Conservation (phyloP, 1,284 basidiomycete genomes). For the Apiotrichum laibachii region DNA sequence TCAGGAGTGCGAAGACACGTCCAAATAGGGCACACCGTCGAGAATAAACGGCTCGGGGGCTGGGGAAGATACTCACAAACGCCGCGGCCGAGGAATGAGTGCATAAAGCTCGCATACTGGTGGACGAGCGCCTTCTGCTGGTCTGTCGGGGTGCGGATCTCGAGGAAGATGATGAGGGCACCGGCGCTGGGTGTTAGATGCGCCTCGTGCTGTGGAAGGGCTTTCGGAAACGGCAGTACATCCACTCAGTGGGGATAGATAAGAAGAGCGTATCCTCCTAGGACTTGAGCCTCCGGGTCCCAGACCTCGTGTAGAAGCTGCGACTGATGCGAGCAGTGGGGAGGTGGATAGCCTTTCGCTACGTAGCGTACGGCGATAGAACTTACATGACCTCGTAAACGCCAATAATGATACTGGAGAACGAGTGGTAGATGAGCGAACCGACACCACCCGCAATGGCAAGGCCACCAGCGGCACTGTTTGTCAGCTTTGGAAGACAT, state of each 20-base stretch:
- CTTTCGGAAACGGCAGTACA: too few relatives aligned
- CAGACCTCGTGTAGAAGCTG: too few relatives aligned
- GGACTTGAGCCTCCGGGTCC: too few relatives aligned
- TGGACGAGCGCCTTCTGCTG: constrained; percentile 47
- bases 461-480: constrained; percentile 48
- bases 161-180: constrained; percentile 43
- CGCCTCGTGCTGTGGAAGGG: too few relatives aligned
- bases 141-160: constrained; percentile 43
- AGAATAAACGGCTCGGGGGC: not conserved
- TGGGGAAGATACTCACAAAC: constrained; percentile 42
- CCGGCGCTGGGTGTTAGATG: constrained; percentile 32
- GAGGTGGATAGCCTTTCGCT: too few relatives aligned
- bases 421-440: constrained; percentile 46
- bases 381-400: constrained; percentile 46
- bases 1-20: too few relatives aligned
- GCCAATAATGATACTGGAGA: constrained; percentile 49
- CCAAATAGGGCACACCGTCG: not conserved
- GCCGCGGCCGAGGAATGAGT: constrained; percentile 50
- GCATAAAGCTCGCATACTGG: constrained; percentile 51
- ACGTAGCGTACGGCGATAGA: too few relatives aligned
- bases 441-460: constrained; percentile 47
- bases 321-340: too few relatives aligned
- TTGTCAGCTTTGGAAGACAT: not conserved
- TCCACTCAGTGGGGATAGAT: too few relatives aligned
- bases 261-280: too few relatives aligned